Evolutionary conservation across 306 rosid genomes (phyloP).

Genomic region (Erythrophleum fordii): DNA sequence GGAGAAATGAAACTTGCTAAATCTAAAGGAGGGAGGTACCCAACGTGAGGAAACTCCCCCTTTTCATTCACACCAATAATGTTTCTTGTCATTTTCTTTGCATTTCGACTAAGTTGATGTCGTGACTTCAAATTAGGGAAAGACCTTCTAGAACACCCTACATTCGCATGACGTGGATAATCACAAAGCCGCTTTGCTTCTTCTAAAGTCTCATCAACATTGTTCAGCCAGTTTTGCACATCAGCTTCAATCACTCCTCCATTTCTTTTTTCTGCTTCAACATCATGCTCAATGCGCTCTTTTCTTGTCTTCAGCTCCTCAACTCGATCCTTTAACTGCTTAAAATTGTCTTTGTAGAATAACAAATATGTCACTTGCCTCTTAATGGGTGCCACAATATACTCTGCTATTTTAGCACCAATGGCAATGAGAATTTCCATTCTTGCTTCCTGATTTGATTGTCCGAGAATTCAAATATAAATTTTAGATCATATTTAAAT

Average conservation of each 20-base stretch:
- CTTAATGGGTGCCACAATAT: not conserved
- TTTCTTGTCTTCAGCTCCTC: not conserved
- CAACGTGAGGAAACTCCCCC: too few species aligned
- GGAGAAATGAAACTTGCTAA: too few species aligned
- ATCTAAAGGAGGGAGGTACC: too few species aligned
- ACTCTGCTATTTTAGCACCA: not conserved
- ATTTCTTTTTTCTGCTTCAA: not conserved
- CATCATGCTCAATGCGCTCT: not conserved
- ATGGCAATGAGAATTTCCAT: not conserved
- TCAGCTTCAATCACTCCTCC: not conserved
- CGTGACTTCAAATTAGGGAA: constrained; percentile 11
- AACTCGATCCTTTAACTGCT: not conserved
- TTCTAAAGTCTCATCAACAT: not conserved
- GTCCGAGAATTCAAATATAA: too few species aligned
- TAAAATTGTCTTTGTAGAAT: not conserved
- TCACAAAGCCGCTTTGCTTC: not conserved
- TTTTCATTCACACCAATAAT: not conserved
- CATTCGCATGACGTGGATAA: not conserved
- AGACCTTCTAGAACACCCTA: constrained; percentile 4
- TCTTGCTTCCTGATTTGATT: not conserved
- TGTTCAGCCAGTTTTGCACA: constrained; percentile 1
- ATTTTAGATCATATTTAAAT: too few species aligned
- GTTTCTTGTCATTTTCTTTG: not conserved
- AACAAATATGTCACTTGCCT: not conserved
- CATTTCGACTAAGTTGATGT: constrained; percentile 31